Percentiles rank a stretch among this genome's conserved stretches.
Evolutionary conservation across 257 asterid genomes (phyloP).

Genomic region (Nicotiana paniculata): DNA sequence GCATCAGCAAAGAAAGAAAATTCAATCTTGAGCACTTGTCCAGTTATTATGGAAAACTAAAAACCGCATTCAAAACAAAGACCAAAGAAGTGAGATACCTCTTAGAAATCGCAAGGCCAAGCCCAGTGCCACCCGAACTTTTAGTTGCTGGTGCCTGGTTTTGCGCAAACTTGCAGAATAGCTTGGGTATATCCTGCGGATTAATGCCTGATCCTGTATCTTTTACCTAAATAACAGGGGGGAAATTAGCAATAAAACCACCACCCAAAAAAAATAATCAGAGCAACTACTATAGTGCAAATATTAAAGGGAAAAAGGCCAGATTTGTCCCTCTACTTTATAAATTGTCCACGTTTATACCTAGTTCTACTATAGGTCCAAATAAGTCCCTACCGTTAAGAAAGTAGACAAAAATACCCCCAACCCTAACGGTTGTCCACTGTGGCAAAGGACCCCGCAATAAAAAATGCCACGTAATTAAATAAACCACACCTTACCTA

Average conservation of each 20-base stretch:
- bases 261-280: not conserved
- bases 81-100: conserved; percentile 38
- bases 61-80: not conserved
- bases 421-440: too few relatives aligned
- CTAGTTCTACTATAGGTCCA: too few relatives aligned
- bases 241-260: not conserved
- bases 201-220: conserved; percentile 90
- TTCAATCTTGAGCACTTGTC: not conserved
- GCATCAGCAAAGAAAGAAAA: not conserved
- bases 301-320: not conserved
- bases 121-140: conserved; percentile 84
- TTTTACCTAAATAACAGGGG: conserved; percentile 55
- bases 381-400: too few relatives aligned
- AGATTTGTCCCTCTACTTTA: too few relatives aligned
- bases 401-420: too few relatives aligned
- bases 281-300: not conserved
- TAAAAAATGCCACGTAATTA: too few relatives aligned
- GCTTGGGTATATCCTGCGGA: conserved; percentile 79
- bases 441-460: too few relatives aligned
- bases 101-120: conserved; percentile 92
- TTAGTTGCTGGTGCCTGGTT: conserved; percentile 59
- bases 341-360: too few relatives aligned
- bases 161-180: conserved; percentile 85
- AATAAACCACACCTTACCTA: too few relatives aligned
- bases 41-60: not conserved